phyloP scores from a whole-genome alignment of 2,329 filamentous ascomycete genomes.

The Orbilia brochopaga region DNA sequence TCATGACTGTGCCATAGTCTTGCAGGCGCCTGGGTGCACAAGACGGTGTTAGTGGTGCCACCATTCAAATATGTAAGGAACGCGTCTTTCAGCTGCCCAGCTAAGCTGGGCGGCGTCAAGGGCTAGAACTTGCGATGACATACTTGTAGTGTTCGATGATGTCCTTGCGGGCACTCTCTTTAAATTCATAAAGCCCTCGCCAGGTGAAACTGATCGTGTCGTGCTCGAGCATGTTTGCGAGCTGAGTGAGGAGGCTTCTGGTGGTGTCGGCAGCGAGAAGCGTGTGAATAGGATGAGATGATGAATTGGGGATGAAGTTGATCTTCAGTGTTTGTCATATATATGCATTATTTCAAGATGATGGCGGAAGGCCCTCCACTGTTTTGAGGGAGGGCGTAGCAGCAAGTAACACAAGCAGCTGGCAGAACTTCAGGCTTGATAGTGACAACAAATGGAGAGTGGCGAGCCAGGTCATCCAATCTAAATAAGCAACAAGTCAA shows the following conservation, averaged over 20 bases:
- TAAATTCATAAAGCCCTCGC: slow-evolving; percentile 44
- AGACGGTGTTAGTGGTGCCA: background rate
- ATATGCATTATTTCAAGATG: background rate
- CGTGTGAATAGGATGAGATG: background rate
- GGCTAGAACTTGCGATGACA: background rate
- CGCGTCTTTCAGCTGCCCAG: no score
- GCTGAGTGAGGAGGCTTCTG: background rate
- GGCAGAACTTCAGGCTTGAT: background rate
- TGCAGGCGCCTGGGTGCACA: slow-evolving; percentile 14
- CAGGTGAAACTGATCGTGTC: slow-evolving; percentile 45
- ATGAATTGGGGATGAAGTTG: background rate
- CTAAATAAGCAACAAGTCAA: background rate
- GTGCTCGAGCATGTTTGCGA: slow-evolving; percentile 21
- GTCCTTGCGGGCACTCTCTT: slow-evolving; percentile 32
- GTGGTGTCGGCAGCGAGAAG: background rate
- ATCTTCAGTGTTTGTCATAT: no score
- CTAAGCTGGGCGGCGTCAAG: background rate
- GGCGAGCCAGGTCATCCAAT: background rate
- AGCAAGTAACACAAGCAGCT: background rate
- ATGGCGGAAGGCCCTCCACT: background rate
- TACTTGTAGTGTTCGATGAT: slow-evolving; percentile 39
- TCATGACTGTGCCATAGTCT: slow-evolving; percentile 31
- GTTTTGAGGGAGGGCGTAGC: background rate
- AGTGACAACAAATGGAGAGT: background rate
- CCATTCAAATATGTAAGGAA: background rate